These are phyloP conservation scores for Primulina huaijiensis DNA, from an alignment of 257 asterid species.

Conservation along the genomic window DNA sequence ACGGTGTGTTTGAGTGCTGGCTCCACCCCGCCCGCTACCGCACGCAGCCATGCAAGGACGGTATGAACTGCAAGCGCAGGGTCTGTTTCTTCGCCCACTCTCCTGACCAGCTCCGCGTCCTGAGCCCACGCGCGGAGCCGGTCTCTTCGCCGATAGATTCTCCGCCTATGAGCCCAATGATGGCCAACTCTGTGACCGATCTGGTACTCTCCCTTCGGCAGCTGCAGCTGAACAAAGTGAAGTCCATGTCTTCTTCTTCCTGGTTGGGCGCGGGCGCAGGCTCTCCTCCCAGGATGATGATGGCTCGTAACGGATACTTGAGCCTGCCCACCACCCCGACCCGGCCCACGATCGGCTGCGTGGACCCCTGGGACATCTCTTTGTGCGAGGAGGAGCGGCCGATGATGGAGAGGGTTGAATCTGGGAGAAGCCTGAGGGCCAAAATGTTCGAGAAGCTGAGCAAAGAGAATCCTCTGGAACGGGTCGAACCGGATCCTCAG, in stretches of 20 bases:
- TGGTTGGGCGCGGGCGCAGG: slow-evolving; percentile 30
- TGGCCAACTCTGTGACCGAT: slow-evolving; percentile 26
- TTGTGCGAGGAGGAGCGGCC: slow-evolving; percentile 31
- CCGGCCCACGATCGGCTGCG: slow-evolving; percentile 32
- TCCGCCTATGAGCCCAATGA: slow-evolving; percentile 38
- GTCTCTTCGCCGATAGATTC: slow-evolving; percentile 36
- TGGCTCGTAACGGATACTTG: slow-evolving; percentile 35
- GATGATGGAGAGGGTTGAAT: slow-evolving; percentile 43
- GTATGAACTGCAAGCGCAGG: slow-evolving; percentile 52
- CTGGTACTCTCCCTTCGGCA: slow-evolving; percentile 40
- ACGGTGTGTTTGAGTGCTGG: slow-evolving; percentile 91
- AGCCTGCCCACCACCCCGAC: slow-evolving; percentile 47
- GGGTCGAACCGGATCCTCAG: slow-evolving; percentile 34
- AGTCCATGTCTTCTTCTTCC: slow-evolving; percentile 38
- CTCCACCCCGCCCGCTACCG: slow-evolving; percentile 87
- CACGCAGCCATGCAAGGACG: slow-evolving; percentile 89
- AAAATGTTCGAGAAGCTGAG: slow-evolving; percentile 49
- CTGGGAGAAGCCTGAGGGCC: slow-evolving; percentile 47
- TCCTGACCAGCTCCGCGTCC: slow-evolving; percentile 61
- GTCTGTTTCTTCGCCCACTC: slow-evolving; percentile 95
- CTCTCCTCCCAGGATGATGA: slow-evolving; percentile 31
- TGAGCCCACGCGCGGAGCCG: slow-evolving; percentile 51
- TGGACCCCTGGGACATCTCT: slow-evolving; percentile 27
- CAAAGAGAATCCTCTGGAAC: slow-evolving; percentile 53
- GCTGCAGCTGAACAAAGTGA: slow-evolving; percentile 39